Percentiles rank a stretch among this genome's conserved stretches.
Conservation (phyloP, 2,329 filamentous ascomycete species). For the Nemania sp. region DNA sequence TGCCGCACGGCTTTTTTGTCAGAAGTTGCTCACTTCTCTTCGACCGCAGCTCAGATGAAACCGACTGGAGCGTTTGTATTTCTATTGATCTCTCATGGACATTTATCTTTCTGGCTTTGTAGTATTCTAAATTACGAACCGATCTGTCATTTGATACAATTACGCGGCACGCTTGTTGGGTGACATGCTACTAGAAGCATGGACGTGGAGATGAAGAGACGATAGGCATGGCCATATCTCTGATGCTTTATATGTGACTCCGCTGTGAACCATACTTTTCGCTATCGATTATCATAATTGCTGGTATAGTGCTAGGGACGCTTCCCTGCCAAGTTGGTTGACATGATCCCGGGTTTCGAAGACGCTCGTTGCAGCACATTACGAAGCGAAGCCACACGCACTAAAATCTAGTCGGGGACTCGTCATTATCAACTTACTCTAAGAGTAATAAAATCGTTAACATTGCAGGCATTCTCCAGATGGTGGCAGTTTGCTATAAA, state of each 20-base stretch:
- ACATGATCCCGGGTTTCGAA: not conserved
- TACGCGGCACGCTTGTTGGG: not conserved
- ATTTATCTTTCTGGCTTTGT: no score
- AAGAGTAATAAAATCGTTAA: not conserved
- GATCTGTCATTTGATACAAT: conserved; percentile 6
- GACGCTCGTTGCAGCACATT: not conserved
- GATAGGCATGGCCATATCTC: not conserved
- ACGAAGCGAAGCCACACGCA: not conserved
- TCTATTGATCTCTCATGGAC: no score
- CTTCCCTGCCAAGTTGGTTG: not conserved
- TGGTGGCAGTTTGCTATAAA: not conserved
- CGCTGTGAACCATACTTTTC: no score
- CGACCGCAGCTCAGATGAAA: no score
- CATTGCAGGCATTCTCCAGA: conserved; percentile 2
- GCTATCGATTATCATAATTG: no score
- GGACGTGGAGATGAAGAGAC: not conserved
- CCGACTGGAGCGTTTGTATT: no score
- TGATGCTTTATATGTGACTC: not conserved
- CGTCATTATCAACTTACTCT: not conserved
- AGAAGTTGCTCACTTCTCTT: no score
- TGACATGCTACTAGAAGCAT: conserved; percentile 4
- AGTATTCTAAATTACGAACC: not conserved
- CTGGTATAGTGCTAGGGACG: no score
- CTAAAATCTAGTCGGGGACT: not conserved
- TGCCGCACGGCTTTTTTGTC: no score